These are phyloP conservation scores for Aspergillus glaucus DNA, from an alignment of 2,329 filamentous ascomycete genomes.

Conservation along the genomic window DNA sequence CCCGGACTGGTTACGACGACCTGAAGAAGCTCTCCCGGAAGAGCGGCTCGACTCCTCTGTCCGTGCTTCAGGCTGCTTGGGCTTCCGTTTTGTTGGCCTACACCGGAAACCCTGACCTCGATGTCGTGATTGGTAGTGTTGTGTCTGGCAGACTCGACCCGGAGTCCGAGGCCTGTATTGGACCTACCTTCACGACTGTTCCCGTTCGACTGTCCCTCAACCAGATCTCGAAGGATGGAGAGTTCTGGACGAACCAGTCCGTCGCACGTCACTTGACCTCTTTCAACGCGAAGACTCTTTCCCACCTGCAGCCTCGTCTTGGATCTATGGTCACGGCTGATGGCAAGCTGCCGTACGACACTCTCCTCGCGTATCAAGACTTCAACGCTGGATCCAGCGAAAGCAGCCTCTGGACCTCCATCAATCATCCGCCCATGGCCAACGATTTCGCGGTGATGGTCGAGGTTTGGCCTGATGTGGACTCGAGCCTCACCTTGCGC, in stretches of 20 bases:
- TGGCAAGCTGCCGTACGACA: slow-evolving; percentile 29
- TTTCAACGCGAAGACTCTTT: slow-evolving; percentile 16
- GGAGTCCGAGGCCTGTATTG: slow-evolving; percentile 21
- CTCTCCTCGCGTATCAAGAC: slow-evolving; percentile 29
- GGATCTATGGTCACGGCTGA: slow-evolving; percentile 18
- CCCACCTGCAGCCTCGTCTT: slow-evolving; percentile 18
- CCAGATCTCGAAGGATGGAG: slow-evolving; percentile 8
- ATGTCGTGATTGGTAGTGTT: slow-evolving; percentile 31
- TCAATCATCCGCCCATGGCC: slow-evolving; percentile 21
- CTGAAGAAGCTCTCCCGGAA: slow-evolving; percentile 25
- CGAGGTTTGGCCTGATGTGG: slow-evolving; percentile 21
- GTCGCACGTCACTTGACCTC: slow-evolving; percentile 19
- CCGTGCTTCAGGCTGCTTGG: slow-evolving; percentile 34
- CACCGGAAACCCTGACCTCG: slow-evolving; percentile 26
- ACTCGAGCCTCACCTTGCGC: slow-evolving; percentile 20
- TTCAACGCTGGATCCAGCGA: slow-evolving; percentile 15
- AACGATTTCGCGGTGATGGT: slow-evolving; percentile 29
- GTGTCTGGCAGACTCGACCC: slow-evolving; percentile 24
- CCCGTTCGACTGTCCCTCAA: slow-evolving; percentile 24
- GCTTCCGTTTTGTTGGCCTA: slow-evolving; percentile 27
- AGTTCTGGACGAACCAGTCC: slow-evolving; percentile 14
- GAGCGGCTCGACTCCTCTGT: slow-evolving; percentile 25
- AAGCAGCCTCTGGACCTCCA: slow-evolving; percentile 12
- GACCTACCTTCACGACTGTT: slow-evolving; percentile 30
- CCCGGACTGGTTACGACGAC: slow-evolving; percentile 14